These are phyloP conservation scores for Alternaria sp. DNA, from an alignment of 2,329 filamentous ascomycete genomes.

Conservation along the genomic window DNA sequence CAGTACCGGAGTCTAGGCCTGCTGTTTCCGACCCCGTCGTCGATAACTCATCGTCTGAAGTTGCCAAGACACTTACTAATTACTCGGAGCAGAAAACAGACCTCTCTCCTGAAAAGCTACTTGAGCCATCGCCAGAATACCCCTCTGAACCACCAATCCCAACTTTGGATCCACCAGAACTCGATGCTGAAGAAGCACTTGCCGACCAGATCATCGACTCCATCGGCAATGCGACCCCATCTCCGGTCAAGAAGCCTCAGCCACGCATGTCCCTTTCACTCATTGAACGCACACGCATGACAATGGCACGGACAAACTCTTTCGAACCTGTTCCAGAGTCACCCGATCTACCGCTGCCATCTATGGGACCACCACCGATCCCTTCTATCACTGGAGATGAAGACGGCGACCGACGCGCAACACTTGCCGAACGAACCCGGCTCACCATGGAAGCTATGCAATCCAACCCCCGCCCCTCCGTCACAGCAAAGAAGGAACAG, in stretches of 20 bases:
- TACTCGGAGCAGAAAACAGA: slow-evolving; percentile 3
- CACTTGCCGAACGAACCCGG: slow-evolving; percentile 74
- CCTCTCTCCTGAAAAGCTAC: slow-evolving; percentile 9
- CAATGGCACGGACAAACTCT: slow-evolving; percentile 48
- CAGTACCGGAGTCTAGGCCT: slow-evolving; percentile 2
- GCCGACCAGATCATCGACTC: slow-evolving; percentile 51
- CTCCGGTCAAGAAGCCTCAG: slow-evolving; percentile 48
- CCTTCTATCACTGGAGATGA: slow-evolving; percentile 10
- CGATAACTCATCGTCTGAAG: slow-evolving; percentile 3
- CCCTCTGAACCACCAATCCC: slow-evolving; percentile 21
- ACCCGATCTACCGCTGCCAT: slow-evolving; percentile 19
- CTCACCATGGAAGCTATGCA: slow-evolving; percentile 74
- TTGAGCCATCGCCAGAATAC: slow-evolving; percentile 19
- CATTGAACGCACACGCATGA: slow-evolving; percentile 55
- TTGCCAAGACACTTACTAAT: slow-evolving; percentile 2
- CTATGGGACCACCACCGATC: slow-evolving; percentile 19
- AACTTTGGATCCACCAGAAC: slow-evolving; percentile 25
- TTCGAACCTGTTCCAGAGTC: slow-evolving; percentile 37
- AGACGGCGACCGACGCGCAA: slow-evolving; percentile 38
- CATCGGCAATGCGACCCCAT: slow-evolving; percentile 49
- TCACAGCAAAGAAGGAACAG: slow-evolving; percentile 28
- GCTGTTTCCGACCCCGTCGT: slow-evolving; percentile 15
- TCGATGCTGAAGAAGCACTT: slow-evolving; percentile 38
- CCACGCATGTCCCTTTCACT: slow-evolving; percentile 52
- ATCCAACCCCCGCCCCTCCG: slow-evolving; percentile 44